Evolutionary conservation across 768 basidiomycete genomes (phyloP).

Genomic region (Kwoniella dejecticola): DNA sequence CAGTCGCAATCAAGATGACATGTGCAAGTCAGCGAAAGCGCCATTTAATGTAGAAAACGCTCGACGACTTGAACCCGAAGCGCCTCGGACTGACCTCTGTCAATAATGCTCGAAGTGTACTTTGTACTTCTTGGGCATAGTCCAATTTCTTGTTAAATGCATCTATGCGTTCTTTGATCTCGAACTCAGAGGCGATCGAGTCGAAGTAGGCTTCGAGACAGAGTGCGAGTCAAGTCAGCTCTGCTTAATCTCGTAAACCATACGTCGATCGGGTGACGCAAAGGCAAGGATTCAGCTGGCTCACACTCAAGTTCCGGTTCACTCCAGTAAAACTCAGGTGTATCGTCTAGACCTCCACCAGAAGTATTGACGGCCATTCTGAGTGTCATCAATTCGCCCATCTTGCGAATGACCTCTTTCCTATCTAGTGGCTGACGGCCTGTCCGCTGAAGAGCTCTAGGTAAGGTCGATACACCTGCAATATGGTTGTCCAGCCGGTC

Average conservation of each 20-base stretch:
- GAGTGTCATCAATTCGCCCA: conserved; percentile 88
- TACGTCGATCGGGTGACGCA: too few species aligned
- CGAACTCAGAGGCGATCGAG: conserved; percentile 78
- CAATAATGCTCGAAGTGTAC: conserved; percentile 80
- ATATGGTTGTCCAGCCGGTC: conserved; percentile 79
- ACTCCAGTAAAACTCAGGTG: conserved; percentile 77
- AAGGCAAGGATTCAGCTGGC: too few species aligned
- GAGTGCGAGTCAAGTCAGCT: too few species aligned
- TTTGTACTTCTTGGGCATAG: conserved; percentile 70
- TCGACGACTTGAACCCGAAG: too few species aligned
- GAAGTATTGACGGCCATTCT: conserved; percentile 83
- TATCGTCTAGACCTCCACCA: conserved; percentile 55
- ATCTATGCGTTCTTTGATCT: conserved; percentile 77
- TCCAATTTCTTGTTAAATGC: conserved; percentile 82
- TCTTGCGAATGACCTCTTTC: conserved; percentile 82
- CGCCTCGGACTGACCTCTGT: conserved; percentile 79
- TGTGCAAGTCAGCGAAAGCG: too few species aligned
- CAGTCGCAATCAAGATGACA: background rate
- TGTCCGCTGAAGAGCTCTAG: conserved; percentile 71
- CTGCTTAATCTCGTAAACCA: too few species aligned
- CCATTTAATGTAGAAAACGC: too few species aligned
- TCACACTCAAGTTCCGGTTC: conserved; percentile 84
- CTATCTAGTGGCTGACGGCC: conserved; percentile 82
- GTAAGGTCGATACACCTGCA: conserved; percentile 76
- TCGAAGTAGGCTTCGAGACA: conserved; percentile 89